A percentile compares a stretch with the other conserved stretches of the same genome.
phyloP scores from a whole-genome alignment of 208 protist species.

The Spongospora subterranea region DNA sequence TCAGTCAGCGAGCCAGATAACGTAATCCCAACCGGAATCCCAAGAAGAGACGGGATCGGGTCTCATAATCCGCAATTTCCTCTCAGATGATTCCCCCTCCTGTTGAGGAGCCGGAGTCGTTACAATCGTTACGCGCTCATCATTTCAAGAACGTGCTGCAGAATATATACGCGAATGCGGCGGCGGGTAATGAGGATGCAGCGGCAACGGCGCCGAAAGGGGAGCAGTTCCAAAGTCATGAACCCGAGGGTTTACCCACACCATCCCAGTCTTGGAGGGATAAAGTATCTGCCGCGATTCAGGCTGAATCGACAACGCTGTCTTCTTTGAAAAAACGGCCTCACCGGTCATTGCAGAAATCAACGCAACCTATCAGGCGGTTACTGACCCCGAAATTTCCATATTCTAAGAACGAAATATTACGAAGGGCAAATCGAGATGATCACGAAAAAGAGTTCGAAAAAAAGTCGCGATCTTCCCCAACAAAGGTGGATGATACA shows the following conservation, averaged over 20 bases:
- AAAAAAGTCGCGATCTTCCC: not conserved
- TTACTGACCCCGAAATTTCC: conserved; percentile 29
- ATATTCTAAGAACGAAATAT: not conserved
- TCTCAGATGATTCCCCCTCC: too few species aligned
- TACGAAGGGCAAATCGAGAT: not conserved
- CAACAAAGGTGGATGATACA: too few species aligned
- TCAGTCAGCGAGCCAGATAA: too few species aligned
- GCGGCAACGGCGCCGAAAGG: not conserved
- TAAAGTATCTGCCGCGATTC: not conserved
- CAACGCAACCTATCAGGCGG: not conserved
- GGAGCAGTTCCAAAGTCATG: not conserved
- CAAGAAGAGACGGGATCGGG: too few species aligned
- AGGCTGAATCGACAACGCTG: not conserved
- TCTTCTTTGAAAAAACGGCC: not conserved
- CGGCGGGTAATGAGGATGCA: not conserved
- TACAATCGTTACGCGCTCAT: conserved; percentile 10
- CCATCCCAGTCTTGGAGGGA: not conserved
- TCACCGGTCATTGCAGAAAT: not conserved
- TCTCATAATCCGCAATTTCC: too few species aligned
- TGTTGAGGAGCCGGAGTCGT: too few species aligned
- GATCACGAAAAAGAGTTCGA: not conserved
- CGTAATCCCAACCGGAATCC: too few species aligned
- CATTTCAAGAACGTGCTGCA: conserved; percentile 51
- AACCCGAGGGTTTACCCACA: not conserved
- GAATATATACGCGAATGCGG: conserved; percentile 50